These are phyloP conservation scores for Stipa capillata DNA, from an alignment of 176 grass and related monocot species.

Conservation along the genomic window DNA sequence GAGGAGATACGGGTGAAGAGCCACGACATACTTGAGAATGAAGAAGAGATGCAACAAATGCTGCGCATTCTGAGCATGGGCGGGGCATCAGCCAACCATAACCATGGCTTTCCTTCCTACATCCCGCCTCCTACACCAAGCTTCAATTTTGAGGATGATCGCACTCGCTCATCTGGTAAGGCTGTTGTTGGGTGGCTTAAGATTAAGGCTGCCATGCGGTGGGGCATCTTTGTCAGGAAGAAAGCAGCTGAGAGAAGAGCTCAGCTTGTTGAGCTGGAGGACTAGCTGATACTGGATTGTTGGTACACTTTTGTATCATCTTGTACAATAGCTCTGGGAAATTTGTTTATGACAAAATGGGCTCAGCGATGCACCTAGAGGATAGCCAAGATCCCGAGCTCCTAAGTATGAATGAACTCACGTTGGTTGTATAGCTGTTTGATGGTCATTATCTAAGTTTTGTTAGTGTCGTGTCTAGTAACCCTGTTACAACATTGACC, in stretches of 20 bases:
- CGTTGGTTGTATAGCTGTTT: constrained; percentile 23
- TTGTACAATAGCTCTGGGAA: constrained; percentile 6
- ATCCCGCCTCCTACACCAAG: constrained; percentile 29
- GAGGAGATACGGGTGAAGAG: constrained; percentile 88
- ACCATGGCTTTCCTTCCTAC: constrained; percentile 38
- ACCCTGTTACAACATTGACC: not conserved
- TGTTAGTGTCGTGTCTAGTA: not conserved
- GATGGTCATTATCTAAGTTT: constrained; percentile 6
- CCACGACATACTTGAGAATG: constrained; percentile 86
- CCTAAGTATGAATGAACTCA: not conserved
- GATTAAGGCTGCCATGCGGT: constrained; percentile 97
- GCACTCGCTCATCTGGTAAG: constrained; percentile 50
- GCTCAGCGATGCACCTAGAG: not conserved
- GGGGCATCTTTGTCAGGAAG: constrained; percentile 92
- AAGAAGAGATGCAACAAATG: constrained; percentile 97
- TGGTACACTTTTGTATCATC: not conserved
- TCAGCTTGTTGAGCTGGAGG: constrained; percentile 90
- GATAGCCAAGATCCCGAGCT: not conserved
- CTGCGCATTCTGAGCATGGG: constrained; percentile 61
- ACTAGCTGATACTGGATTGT: constrained; percentile 27
- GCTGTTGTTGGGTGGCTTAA: constrained; percentile 98
- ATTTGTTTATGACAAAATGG: constrained; percentile 16
- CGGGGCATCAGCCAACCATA: constrained; percentile 29
- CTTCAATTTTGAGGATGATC: constrained; percentile 57
- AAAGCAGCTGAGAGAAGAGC: constrained; percentile 92